phyloP scores from a whole-genome alignment of 1,284 basidiomycete species.

The Boletellus deceptivus region DNA sequence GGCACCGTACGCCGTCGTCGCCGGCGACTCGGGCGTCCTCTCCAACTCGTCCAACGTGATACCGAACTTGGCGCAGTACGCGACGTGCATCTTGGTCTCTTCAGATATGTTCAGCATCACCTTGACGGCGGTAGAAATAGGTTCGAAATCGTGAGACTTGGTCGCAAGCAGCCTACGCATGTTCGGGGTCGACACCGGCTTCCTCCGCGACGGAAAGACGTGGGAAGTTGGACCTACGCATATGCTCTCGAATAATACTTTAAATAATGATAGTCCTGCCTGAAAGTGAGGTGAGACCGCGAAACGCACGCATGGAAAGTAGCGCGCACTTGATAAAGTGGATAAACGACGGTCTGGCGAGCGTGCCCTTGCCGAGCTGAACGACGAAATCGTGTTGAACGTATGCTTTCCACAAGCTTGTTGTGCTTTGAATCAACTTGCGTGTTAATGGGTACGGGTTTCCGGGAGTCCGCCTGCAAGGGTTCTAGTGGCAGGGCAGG shows the following conservation, averaged over 20 bases:
- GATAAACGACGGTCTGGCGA: slow-evolving; percentile 66
- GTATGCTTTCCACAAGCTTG: slow-evolving; percentile 68
- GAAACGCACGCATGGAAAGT: too few relatives aligned
- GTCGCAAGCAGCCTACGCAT: slow-evolving; percentile 65
- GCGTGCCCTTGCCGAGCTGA: slow-evolving; percentile 69
- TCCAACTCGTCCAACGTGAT: slow-evolving; percentile 61
- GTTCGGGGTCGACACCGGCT: neutral
- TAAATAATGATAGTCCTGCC: slow-evolving; percentile 77
- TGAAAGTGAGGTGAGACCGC: slow-evolving; percentile 25
- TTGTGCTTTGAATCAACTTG: slow-evolving; percentile 62
- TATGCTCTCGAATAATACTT: slow-evolving; percentile 79
- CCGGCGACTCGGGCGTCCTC: slow-evolving; percentile 59
- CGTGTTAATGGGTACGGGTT: slow-evolving; percentile 71
- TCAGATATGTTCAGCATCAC: slow-evolving; percentile 65
- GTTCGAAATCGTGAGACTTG: slow-evolving; percentile 67
- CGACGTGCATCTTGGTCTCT: slow-evolving; percentile 74
- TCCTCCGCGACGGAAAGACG: neutral
- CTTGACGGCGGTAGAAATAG: slow-evolving; percentile 64
- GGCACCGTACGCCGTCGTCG: slow-evolving; percentile 84
- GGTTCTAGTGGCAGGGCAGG: too few relatives aligned
- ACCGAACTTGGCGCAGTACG: slow-evolving; percentile 71
- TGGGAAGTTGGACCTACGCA: slow-evolving; percentile 41
- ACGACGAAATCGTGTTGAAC: slow-evolving; percentile 84
- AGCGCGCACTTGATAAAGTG: slow-evolving; percentile 78
- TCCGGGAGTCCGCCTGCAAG: slow-evolving; percentile 50